Percentiles rank a stretch among this genome's conserved stretches.
Conservation (phyloP, 257 asterid genomes). For the Jacaranda mimosifolia region DNA sequence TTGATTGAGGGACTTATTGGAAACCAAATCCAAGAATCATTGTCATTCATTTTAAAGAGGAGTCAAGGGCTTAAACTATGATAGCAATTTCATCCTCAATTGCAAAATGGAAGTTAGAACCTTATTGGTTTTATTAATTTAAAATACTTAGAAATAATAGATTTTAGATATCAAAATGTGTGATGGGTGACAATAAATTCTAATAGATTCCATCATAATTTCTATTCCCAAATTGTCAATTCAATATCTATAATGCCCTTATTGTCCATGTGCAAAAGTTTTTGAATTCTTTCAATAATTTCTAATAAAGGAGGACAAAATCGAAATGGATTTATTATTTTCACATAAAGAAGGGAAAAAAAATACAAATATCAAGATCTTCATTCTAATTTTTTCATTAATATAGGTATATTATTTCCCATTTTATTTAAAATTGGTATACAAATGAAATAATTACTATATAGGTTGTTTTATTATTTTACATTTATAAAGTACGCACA, state of each 20-base stretch:
- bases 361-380: neutral
- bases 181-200: constrained; percentile 27
- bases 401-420: neutral
- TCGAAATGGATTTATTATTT: neutral
- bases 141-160: too few relatives aligned
- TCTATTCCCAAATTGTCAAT: constrained; percentile 21
- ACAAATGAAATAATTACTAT: neutral
- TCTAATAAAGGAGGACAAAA: neutral
- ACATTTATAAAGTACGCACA: neutral
- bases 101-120: neutral
- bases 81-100: neutral
- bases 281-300: neutral
- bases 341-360: neutral
- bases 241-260: constrained; percentile 26
- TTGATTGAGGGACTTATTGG: neutral
- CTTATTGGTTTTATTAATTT: too few relatives aligned
- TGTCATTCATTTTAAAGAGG: neutral
- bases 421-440: neutral
- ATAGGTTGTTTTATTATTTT: neutral
- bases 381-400: neutral
- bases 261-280: constrained; percentile 28
- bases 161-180: constrained; percentile 20
- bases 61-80: too few relatives aligned
- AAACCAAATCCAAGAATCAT: neutral
- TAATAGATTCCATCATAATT: constrained; percentile 35